Conservation (phyloP, 805 yeast species). For the Starmera amethionina region DNA sequence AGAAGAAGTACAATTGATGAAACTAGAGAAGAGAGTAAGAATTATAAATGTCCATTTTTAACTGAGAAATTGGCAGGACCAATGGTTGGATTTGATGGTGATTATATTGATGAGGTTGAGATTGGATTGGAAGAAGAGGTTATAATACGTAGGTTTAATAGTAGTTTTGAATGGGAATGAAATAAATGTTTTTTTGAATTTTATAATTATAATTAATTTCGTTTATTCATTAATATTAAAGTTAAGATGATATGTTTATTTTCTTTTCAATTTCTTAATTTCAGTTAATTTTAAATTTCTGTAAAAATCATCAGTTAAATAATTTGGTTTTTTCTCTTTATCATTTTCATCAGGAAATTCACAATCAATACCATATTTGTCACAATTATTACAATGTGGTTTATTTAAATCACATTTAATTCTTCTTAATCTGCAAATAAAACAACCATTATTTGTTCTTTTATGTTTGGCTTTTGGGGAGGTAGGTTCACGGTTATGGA, state of each 20-base stretch:
- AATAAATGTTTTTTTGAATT: not conserved
- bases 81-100: constrained; percentile 40
- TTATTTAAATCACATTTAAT: constrained; percentile 53
- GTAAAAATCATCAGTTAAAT: constrained; percentile 2
- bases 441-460: constrained; percentile 38
- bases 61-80: constrained; percentile 75
- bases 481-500: not conserved
- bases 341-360: constrained; percentile 4
- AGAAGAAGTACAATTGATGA: constrained; percentile 19
- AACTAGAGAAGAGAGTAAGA: constrained; percentile 26
- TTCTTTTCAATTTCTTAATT: not conserved
- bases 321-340: constrained; percentile 2
- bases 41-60: constrained; percentile 71
- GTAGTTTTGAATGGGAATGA: constrained; percentile 19
- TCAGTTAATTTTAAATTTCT: constrained; percentile 1
- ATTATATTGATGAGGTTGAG: constrained; percentile 15
- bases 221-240: constrained; percentile 2
- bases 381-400: constrained; percentile 46
- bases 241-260: not conserved
- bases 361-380: constrained; percentile 14
- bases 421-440: constrained; percentile 50
- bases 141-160: constrained; percentile 5
- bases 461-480: not conserved
- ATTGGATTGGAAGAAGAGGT: constrained; percentile 4
- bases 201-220: not conserved